Evolutionary conservation across 306 rosid genomes (phyloP).

Genomic region (Amphicarpaea edgeworthii): DNA sequence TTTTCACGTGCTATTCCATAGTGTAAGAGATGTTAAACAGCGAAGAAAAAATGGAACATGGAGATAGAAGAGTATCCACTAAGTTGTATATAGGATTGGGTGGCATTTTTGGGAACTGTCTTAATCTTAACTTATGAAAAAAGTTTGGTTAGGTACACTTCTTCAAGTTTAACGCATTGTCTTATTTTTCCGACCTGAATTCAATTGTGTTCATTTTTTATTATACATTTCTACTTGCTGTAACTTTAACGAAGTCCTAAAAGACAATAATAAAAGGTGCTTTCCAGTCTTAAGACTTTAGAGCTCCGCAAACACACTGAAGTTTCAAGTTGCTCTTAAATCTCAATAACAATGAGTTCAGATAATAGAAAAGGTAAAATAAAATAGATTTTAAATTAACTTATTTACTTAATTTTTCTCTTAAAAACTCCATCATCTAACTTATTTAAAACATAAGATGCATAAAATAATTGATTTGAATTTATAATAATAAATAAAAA

Average conservation of each 20-base stretch:
- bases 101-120: background rate
- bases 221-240: background rate
- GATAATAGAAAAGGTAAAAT: too few species aligned
- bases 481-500: too few species aligned
- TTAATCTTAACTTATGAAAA: background rate
- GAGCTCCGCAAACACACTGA: too few species aligned
- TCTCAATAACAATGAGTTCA: too few species aligned
- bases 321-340: too few species aligned
- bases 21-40: constrained; percentile 1
- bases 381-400: too few species aligned
- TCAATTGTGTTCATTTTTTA: background rate
- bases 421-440: too few species aligned
- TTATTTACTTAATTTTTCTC: too few species aligned
- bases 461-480: too few species aligned
- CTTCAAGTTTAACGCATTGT: background rate
- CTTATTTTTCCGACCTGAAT: background rate
- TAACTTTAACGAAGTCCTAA: background rate
- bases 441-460: too few species aligned
- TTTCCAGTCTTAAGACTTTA: too few species aligned
- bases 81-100: background rate
- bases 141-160: background rate
- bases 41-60: background rate
- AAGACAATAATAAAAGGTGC: background rate
- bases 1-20: background rate
- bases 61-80: background rate